phyloP scores from a whole-genome alignment of 306 rosid species.

The Acmispon strigosus region DNA sequence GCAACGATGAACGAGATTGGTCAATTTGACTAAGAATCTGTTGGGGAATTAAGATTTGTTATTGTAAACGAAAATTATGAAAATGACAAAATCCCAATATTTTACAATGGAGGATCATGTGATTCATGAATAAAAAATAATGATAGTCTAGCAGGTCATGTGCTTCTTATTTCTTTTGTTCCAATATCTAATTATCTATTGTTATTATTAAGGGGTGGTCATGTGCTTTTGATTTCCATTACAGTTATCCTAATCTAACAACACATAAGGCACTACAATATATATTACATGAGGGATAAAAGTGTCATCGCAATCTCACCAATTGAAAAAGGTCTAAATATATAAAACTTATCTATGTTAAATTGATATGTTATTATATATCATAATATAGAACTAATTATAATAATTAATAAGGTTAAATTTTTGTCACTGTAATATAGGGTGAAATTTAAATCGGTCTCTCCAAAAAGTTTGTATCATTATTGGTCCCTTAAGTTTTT shows the following conservation, averaged over 20 bases:
- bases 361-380: too few relatives aligned
- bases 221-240: constrained; percentile 26
- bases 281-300: background rate
- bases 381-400: too few relatives aligned
- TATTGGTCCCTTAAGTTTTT: too few relatives aligned
- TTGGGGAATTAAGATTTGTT: constrained; percentile 11
- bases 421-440: too few relatives aligned
- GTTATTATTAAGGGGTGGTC: constrained; percentile 11
- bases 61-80: background rate
- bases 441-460: too few relatives aligned
- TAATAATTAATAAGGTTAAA: too few relatives aligned
- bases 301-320: background rate
- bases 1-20: background rate
- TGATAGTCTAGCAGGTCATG: constrained; percentile 17
- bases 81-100: constrained; percentile 19
- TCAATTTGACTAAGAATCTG: background rate
- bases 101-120: constrained; percentile 18
- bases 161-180: constrained; percentile 12
- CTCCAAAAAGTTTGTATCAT: too few relatives aligned
- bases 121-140: constrained; percentile 6
- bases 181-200: background rate
- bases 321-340: background rate
- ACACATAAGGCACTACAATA: background rate
- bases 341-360: too few relatives aligned
- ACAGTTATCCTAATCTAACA: background rate